Evolutionary conservation across 768 basidiomycete genomes (phyloP).

Genomic region (Cubamyces lactineus): DNA sequence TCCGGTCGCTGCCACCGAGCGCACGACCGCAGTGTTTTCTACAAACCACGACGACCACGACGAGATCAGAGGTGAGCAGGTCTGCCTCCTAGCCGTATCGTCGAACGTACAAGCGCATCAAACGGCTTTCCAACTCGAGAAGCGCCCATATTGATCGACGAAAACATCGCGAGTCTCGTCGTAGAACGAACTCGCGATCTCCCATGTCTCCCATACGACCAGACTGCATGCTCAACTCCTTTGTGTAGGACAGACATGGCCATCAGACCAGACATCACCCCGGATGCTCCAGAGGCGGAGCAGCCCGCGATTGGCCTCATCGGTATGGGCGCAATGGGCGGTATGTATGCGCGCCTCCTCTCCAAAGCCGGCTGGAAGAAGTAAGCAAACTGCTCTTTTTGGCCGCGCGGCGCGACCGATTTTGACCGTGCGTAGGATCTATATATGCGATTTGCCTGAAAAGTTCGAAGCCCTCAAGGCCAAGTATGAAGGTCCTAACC

Average conservation of each 20-base stretch:
- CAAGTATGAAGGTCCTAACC: constrained; percentile 58
- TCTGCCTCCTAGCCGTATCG: too few species aligned
- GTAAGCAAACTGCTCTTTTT: constrained; percentile 45
- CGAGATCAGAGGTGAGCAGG: too few species aligned
- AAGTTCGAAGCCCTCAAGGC: constrained; percentile 65
- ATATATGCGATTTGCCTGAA: constrained; percentile 84
- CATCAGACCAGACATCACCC: constrained; percentile 33
- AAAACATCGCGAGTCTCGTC: not conserved
- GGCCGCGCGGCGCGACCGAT: not conserved
- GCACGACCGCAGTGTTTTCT: not conserved
- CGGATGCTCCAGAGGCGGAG: constrained; percentile 41
- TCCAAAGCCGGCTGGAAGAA: constrained; percentile 83
- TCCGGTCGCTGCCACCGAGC: not conserved
- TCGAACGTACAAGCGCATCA: too few species aligned
- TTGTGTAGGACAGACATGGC: not conserved
- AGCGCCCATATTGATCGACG: too few species aligned
- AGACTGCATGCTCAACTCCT: not conserved
- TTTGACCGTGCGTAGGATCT: constrained; percentile 58
- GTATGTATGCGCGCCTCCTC: constrained; percentile 86
- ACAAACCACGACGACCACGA: not conserved
- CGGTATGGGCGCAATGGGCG: constrained; percentile 98
- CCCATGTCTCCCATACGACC: not conserved
- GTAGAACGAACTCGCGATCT: not conserved
- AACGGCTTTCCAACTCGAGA: too few species aligned
- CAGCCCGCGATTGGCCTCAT: constrained; percentile 90